Evolutionary conservation across 495 filamentous ascomycete species (phyloP), one percentile per base, ranked within the genome.

Genomic region (Trypethelium eluteriae): DNA sequence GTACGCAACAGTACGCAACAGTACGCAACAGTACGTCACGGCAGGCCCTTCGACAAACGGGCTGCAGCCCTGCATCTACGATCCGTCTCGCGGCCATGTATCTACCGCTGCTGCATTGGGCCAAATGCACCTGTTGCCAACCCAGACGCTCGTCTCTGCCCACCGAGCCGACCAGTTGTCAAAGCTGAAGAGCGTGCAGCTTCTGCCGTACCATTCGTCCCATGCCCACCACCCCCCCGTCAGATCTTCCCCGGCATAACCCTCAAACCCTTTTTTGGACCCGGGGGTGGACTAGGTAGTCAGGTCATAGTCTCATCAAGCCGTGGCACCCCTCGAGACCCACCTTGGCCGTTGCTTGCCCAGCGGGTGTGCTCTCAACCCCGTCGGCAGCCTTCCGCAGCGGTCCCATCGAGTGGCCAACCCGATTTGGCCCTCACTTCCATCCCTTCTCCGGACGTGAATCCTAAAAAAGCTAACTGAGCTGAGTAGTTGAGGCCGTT

Each of bases 331-430:
- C 53, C 53, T 36, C 25, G 53, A 34, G 25, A 59, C 53, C 53
- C 53, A 59, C 53, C 32, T 7, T 35, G 53, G 53, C 53, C 32
- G 53, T 59, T 36, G 53, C 18, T 32, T 44, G 14, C 32, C 32
- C 32, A 7, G 53, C 53, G 53, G 53, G 53, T 59, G 32, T 14
- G 53, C 32, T 10, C 36, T 59, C 53, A 32, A 59, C 53, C 53
- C 53, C 53, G 32, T 59, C 53, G 53, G 53, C 53, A 59, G 53
- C 53, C 53, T 59, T 59, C 53, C 53, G 53, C 53, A 59, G 53
- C 53, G 25, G 25, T 14, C 18, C 7, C 32, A 36, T 59, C 53
- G 5, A 59, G 53, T 32, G 53, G 7, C 14, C 53, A 59, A 9
- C 53, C 53, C 53, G 53, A 59, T 59, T 59, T 59, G 53, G 53